Conservation (phyloP, 768 basidiomycete genomes). For the Mycena amicta region DNA sequence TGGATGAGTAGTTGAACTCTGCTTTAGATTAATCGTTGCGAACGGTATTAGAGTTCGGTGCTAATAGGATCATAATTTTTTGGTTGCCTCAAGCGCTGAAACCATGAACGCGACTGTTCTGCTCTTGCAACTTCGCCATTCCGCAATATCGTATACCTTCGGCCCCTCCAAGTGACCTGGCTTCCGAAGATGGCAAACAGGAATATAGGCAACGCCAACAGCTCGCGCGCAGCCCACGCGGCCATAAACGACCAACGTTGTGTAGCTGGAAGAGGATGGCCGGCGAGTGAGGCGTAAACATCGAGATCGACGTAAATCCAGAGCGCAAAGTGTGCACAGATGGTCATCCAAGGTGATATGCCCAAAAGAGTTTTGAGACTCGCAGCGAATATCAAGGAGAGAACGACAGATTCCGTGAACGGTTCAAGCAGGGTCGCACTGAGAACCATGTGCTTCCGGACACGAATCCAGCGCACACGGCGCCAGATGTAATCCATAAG, state of each 20-base stretch:
- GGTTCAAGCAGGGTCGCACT: constrained; percentile 89
- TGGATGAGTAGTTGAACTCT: no score
- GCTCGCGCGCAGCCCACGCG: constrained; percentile 82
- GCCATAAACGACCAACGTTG: constrained; percentile 61
- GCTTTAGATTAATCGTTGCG: no score
- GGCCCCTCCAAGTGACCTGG: constrained; percentile 88
- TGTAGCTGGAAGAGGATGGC: constrained; percentile 55
- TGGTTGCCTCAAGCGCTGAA: constrained; percentile 26
- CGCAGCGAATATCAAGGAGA: constrained; percentile 64
- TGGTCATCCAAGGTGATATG: constrained; percentile 55
- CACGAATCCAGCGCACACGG: constrained; percentile 94
- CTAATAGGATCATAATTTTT: constrained; percentile 40
- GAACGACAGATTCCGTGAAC: constrained; percentile 83
- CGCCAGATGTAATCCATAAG: constrained; percentile 84
- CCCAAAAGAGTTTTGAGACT: constrained; percentile 54
- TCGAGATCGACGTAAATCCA: constrained; percentile 86
- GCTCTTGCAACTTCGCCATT: constrained; percentile 69
- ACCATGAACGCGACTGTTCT: constrained; percentile 26
- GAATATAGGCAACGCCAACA: constrained; percentile 88
- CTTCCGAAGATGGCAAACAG: constrained; percentile 77
- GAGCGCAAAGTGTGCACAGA: constrained; percentile 58
- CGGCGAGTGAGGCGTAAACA: constrained; percentile 77
- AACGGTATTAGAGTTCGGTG: constrained; percentile 9
- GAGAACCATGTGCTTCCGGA: constrained; percentile 91
- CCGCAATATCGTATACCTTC: constrained; percentile 67